Percentiles rank a stretch among this genome's conserved stretches.
Evolutionary conservation across 2,329 filamentous ascomycete species (phyloP).

Genomic region (Aschersonia sp.): DNA sequence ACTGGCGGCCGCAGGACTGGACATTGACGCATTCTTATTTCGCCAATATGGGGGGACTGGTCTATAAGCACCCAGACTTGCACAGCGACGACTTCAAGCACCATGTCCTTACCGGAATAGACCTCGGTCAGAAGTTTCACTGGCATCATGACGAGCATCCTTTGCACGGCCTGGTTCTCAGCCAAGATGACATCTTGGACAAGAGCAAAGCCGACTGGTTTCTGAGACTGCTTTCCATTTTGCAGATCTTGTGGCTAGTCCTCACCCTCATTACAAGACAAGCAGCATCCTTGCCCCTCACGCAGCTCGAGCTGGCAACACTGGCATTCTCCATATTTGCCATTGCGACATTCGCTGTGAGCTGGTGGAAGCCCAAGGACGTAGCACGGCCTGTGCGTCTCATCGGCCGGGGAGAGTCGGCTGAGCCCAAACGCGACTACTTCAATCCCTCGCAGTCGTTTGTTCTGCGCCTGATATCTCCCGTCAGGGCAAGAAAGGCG

Average conservation of each 20-base stretch:
- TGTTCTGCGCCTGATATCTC: neutral
- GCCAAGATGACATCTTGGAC: neutral
- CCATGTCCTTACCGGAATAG: neutral
- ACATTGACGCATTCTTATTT: neutral
- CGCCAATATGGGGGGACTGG: neutral
- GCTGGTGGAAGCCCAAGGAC: neutral
- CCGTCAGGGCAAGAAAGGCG: neutral
- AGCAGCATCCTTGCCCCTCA: neutral
- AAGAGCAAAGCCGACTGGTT: neutral
- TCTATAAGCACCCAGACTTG: neutral
- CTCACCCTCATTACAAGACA: neutral
- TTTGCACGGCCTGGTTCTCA: neutral
- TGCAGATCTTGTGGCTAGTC: neutral
- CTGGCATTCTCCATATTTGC: neutral
- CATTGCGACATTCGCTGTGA: neutral
- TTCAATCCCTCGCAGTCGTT: neutral
- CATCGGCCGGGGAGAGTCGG: neutral
- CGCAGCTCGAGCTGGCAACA: neutral
- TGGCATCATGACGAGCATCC: neutral
- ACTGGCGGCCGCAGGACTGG: neutral
- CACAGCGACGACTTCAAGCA: neutral
- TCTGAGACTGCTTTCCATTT: neutral
- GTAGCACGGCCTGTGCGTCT: neutral
- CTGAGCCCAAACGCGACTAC: neutral
- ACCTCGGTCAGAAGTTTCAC: neutral